phyloP scores from a whole-genome alignment of 495 filamentous ascomycete genomes.

The Aspergillus wentii region DNA sequence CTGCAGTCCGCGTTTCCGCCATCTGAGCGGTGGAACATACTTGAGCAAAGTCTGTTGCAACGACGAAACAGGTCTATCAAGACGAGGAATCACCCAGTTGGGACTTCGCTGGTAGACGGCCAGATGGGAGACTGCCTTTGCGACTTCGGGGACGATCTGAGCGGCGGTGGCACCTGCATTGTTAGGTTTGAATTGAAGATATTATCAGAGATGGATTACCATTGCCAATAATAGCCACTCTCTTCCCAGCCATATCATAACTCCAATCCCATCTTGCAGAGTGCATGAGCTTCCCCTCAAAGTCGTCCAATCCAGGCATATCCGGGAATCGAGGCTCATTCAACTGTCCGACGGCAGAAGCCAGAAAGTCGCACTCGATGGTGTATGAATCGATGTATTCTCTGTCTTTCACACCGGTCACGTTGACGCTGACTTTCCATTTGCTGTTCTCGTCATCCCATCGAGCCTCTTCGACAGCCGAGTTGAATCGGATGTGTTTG shows the following conservation, averaged over 20 bases:
- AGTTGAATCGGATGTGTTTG: slow-evolving; percentile 53
- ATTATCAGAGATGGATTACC: slow-evolving; percentile 26
- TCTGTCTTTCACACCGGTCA: slow-evolving; percentile 42
- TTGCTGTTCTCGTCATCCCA: slow-evolving; percentile 54
- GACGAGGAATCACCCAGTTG: slow-evolving; percentile 57
- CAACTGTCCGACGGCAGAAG: slow-evolving; percentile 62
- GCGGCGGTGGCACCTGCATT: slow-evolving; percentile 59
- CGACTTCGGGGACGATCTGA: slow-evolving; percentile 66
- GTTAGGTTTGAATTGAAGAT: background rate
- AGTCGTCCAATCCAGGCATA: slow-evolving; percentile 55
- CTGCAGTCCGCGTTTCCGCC: slow-evolving; percentile 38
- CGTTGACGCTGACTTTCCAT: slow-evolving; percentile 45
- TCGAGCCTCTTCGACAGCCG: slow-evolving; percentile 40
- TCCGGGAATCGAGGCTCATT: slow-evolving; percentile 54
- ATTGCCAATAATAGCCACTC: slow-evolving; percentile 50
- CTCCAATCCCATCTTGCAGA: slow-evolving; percentile 50
- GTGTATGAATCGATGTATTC: slow-evolving; percentile 37
- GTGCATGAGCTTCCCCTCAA: slow-evolving; percentile 49
- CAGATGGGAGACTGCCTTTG: slow-evolving; percentile 48
- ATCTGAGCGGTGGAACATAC: slow-evolving; percentile 41
- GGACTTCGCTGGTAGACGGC: slow-evolving; percentile 65
- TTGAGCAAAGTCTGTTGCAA: slow-evolving; percentile 29
- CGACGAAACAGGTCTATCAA: slow-evolving; percentile 34
- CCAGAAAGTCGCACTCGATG: slow-evolving; percentile 51
- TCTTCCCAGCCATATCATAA: slow-evolving; percentile 44